A percentile compares a stretch with the other conserved stretches of the same genome.
phyloP scores from a whole-genome alignment of 768 basidiomycete species.

The Phlegmacium glaucopus region DNA sequence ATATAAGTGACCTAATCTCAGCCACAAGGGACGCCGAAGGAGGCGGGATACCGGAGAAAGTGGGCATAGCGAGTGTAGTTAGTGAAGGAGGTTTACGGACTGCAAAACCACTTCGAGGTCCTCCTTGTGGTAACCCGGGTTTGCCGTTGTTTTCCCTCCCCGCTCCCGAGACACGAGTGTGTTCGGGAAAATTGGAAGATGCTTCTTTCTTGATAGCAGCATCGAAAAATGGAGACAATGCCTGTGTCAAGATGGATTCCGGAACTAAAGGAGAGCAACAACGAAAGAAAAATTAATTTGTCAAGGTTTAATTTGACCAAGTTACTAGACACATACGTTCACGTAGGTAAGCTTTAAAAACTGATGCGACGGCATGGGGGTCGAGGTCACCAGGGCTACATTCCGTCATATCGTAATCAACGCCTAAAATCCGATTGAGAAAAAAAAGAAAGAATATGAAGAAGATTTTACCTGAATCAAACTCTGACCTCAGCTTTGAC shows the following conservation, averaged over 20 bases:
- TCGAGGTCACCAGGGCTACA: constrained; percentile 86
- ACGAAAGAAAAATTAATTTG: background rate
- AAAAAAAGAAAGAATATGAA: constrained; percentile 4
- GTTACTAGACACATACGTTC: constrained; percentile 63
- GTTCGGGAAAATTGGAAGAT: constrained; percentile 22
- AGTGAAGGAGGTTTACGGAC: constrained; percentile 78
- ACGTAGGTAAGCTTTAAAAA: constrained; percentile 91
- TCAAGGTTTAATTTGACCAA: background rate
- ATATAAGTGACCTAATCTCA: constrained; percentile 60
- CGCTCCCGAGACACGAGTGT: constrained; percentile 10
- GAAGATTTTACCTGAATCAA: constrained; percentile 59
- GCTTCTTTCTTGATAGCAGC: constrained; percentile 63
- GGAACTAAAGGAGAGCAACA: constrained; percentile 55
- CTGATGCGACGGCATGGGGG: constrained; percentile 89
- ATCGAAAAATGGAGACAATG: constrained; percentile 74
- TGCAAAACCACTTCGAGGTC: constrained; percentile 32
- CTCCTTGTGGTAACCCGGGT: constrained; percentile 28
- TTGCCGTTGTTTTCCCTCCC: constrained; percentile 1
- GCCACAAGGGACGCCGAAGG: constrained; percentile 57
- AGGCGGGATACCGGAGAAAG: constrained; percentile 54
- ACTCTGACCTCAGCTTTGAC: constrained; percentile 68
- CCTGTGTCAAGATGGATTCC: constrained; percentile 76
- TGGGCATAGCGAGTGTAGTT: constrained; percentile 74
- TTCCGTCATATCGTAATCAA: constrained; percentile 79
- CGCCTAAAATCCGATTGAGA: constrained; percentile 44